These are phyloP conservation scores for Cucurbita ficifolia DNA, from an alignment of 306 rosid genomes.

Conservation along the genomic window DNA sequence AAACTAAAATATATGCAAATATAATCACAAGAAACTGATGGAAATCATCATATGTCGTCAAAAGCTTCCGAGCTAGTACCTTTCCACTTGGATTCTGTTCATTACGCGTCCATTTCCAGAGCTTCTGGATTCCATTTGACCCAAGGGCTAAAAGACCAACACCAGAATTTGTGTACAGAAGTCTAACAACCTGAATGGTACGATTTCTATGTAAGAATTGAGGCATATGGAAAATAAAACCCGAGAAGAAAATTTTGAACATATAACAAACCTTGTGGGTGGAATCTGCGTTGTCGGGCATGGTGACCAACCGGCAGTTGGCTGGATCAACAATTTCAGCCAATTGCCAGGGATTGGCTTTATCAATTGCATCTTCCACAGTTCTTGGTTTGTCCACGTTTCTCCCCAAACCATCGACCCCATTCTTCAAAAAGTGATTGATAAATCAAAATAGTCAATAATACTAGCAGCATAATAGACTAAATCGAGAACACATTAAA, in stretches of 20 bases:
- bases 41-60: neutral
- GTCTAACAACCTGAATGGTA: slow-evolving; percentile 50
- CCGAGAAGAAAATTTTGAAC: neutral
- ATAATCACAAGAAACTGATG: neutral
- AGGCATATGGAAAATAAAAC: neutral
- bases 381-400: slow-evolving; percentile 45
- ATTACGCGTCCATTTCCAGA: slow-evolving; percentile 78
- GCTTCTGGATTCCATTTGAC: slow-evolving; percentile 69
- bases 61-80: slow-evolving; percentile 24
- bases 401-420: slow-evolving; percentile 42
- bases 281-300: slow-evolving; percentile 67
- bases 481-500: neutral
- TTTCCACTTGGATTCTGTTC: slow-evolving; percentile 59
- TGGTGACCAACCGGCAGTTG: slow-evolving; percentile 53
- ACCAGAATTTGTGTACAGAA: slow-evolving; percentile 64
- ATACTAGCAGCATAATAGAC: neutral
- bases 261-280: slow-evolving; percentile 53
- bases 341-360: slow-evolving; percentile 65
- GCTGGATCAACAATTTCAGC: slow-evolving; percentile 63
- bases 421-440: slow-evolving; percentile 32
- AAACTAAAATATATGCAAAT: neutral
- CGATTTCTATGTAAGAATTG: neutral
- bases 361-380: slow-evolving; percentile 43
- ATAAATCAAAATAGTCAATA: slow-evolving; percentile 20
- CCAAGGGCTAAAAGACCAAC: slow-evolving; percentile 81